Conservation (phyloP, 345 rosid genomes). For the Pistacia atlantica region DNA sequence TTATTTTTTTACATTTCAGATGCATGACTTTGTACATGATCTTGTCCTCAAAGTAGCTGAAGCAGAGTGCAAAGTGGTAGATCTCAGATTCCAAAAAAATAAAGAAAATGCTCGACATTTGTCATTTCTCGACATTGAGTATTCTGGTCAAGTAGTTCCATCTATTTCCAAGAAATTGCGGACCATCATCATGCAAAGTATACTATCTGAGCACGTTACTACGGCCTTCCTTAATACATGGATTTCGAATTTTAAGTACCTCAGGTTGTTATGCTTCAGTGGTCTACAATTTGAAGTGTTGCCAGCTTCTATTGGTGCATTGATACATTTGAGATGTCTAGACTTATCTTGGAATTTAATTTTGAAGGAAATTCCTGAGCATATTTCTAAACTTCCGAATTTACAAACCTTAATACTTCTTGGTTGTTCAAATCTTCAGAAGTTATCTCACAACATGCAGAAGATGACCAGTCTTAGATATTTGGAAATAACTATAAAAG, state of each 20-base stretch:
- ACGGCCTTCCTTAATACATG: too few species aligned
- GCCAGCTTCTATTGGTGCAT: not conserved
- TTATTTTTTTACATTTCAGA: too few species aligned
- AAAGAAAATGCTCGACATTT: not conserved
- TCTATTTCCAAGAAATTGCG: too few species aligned
- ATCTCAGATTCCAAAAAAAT: not conserved
- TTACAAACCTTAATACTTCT: conserved; percentile 26
- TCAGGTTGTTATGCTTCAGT: conserved; percentile 20
- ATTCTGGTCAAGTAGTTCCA: too few species aligned
- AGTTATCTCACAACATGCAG: conserved; percentile 20
- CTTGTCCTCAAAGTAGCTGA: not conserved
- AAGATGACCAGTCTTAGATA: conserved; percentile 22
- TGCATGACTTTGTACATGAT: too few species aligned
- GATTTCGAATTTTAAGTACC: not conserved
- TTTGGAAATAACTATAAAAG: conserved; percentile 17
- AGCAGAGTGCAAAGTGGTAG: not conserved
- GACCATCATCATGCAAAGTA: too few species aligned
- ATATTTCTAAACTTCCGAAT: conserved; percentile 23
- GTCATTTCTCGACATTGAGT: too few species aligned
- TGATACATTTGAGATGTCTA: conserved; percentile 37
- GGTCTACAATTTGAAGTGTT: conserved; percentile 12
- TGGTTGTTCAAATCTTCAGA: conserved; percentile 19
- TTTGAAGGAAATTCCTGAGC: conserved; percentile 22
- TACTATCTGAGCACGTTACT: too few species aligned
- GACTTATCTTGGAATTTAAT: not conserved